Evolutionary conservation across 2,329 filamentous ascomycete species (phyloP).

Genomic region (Pseudogymnoascus destructans): DNA sequence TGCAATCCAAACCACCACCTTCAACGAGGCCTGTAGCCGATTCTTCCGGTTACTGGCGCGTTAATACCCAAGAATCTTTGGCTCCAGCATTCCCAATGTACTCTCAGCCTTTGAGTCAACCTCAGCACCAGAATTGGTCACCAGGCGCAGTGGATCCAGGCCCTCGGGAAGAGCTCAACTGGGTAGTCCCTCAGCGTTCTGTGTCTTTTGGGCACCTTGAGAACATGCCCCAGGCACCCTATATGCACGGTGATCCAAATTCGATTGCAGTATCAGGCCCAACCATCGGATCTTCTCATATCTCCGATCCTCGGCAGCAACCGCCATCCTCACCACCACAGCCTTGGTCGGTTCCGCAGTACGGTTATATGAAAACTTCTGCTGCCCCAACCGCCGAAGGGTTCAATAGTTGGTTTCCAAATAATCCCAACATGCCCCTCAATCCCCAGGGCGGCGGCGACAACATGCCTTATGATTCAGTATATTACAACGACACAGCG

Average conservation of each 20-base stretch:
- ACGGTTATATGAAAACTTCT: neutral
- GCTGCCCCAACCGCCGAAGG: neutral
- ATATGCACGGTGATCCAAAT: slow-evolving; percentile 4
- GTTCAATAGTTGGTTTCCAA: neutral
- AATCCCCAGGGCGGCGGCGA: neutral
- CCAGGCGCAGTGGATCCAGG: slow-evolving; percentile 18
- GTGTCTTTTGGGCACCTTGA: slow-evolving; percentile 22
- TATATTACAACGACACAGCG: slow-evolving; percentile 1
- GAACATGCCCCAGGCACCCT: neutral
- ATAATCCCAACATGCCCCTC: neutral
- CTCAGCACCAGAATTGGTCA: slow-evolving; percentile 23
- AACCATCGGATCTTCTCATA: neutral
- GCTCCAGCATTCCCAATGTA: slow-evolving; percentile 39
- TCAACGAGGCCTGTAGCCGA: slow-evolving; percentile 32
- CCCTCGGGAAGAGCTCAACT: slow-evolving; percentile 22
- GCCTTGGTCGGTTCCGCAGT: neutral
- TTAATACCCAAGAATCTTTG: slow-evolving; percentile 37
- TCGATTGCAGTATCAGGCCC: slow-evolving; percentile 1
- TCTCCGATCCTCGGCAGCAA: neutral
- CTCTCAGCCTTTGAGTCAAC: slow-evolving; percentile 27
- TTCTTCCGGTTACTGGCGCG: slow-evolving; percentile 34
- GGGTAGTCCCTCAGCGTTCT: slow-evolving; percentile 25
- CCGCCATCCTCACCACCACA: neutral
- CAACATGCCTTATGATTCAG: slow-evolving; percentile 1
- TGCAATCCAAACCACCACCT: slow-evolving; percentile 31